These are phyloP conservation scores for Microdochium trichocladiopsis DNA, from an alignment of 2,329 filamentous ascomycete species.

Conservation along the genomic window DNA sequence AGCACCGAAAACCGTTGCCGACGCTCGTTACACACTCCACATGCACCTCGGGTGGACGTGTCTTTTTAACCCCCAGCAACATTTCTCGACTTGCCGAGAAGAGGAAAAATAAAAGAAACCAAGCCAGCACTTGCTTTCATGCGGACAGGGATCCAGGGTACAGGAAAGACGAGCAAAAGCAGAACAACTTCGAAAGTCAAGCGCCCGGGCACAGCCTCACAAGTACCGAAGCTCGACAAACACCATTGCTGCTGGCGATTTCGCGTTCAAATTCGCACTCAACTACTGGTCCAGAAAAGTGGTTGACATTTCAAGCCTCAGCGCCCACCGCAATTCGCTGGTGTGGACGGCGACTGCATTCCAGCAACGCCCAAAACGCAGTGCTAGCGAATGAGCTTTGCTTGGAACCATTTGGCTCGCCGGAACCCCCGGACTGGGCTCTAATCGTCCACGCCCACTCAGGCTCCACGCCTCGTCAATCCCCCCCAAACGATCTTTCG, in stretches of 20 bases:
- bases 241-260: too few relatives aligned
- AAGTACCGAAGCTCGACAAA: too few relatives aligned
- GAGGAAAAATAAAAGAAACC: not conserved
- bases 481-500: not conserved
- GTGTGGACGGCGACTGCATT: not conserved
- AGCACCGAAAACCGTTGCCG: not conserved
- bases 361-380: not conserved
- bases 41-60: not conserved
- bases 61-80: not conserved
- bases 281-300: too few relatives aligned
- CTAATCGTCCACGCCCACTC: not conserved
- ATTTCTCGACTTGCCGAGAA: not conserved
- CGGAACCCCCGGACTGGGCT: not conserved
- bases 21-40: not conserved
- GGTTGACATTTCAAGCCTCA: too few relatives aligned
- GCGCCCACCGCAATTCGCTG: too few relatives aligned
- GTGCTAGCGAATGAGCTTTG: not conserved
- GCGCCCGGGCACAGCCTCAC: too few relatives aligned
- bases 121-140: too few relatives aligned
- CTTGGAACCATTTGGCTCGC: not conserved
- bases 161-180: too few relatives aligned
- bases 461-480: not conserved
- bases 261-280: too few relatives aligned
- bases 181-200: too few relatives aligned
- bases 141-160: too few relatives aligned